Evolutionary conservation across 225 moss, liverwort and hornwort species (phyloP).

Genomic region (Rhytidiadelphus loreus): DNA sequence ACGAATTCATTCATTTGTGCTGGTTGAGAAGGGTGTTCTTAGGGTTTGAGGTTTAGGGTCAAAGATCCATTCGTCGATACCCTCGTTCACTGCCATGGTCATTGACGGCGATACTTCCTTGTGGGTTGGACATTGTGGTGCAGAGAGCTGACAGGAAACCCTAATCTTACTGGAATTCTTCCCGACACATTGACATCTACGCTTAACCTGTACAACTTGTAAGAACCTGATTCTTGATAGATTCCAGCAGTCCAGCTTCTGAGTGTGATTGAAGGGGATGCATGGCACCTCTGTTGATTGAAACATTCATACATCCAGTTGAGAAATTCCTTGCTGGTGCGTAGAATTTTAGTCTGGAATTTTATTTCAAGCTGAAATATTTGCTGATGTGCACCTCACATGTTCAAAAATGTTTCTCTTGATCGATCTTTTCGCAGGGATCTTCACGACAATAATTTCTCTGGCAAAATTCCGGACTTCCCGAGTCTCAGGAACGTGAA

Average conservation of each 20-base stretch:
- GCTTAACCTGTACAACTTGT: neutral
- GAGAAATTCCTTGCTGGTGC: neutral
- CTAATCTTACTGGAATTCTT: neutral
- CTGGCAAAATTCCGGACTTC: neutral
- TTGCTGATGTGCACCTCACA: neutral
- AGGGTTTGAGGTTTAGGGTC: no score
- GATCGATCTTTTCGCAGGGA: neutral
- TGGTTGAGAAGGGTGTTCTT: neutral
- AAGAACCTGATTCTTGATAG: neutral
- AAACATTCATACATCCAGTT: neutral
- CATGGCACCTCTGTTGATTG: neutral
- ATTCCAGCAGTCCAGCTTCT: neutral
- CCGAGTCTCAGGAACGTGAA: neutral
- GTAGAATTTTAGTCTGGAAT: neutral
- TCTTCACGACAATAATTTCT: constrained; percentile 1
- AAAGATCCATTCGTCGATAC: neutral
- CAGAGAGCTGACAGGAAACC: constrained; percentile 4
- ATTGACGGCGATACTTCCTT: neutral
- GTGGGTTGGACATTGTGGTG: neutral
- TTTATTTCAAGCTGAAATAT: neutral
- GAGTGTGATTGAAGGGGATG: neutral
- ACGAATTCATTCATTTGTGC: neutral
- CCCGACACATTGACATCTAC: neutral
- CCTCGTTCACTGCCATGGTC: neutral
- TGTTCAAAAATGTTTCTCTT: neutral